These are phyloP conservation scores for Rheum nobile DNA, from an alignment of 148 eudicot species.

Conservation along the genomic window DNA sequence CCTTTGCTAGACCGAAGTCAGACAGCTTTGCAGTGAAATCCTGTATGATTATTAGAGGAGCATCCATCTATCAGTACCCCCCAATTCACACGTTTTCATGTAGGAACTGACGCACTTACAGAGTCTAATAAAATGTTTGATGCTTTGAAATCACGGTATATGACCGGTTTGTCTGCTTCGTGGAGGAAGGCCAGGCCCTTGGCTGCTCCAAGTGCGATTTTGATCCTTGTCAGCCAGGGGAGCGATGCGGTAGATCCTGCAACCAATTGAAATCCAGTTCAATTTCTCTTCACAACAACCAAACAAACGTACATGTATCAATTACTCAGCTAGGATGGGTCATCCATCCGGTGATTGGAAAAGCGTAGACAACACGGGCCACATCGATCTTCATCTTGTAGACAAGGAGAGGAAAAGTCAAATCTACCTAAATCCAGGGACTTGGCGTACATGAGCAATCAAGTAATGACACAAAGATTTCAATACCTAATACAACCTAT, in stretches of 20 bases:
- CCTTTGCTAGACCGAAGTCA: conserved; percentile 19
- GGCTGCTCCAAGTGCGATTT: conserved; percentile 90
- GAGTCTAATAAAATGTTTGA: conserved; percentile 86
- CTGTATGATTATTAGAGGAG: conserved; percentile 2
- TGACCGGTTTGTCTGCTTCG: conserved; percentile 65
- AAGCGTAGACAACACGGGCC: too few relatives aligned
- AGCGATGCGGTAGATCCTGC: conserved; percentile 71
- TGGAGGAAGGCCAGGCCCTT: conserved; percentile 94
- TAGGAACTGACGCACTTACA: conserved; percentile 27
- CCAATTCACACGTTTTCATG: not conserved
- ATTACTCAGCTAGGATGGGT: not conserved
- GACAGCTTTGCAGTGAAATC: conserved; percentile 18
- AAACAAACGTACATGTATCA: not conserved
- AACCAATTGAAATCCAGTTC: not conserved
- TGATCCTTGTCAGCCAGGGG: conserved; percentile 82
- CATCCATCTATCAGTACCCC: not conserved
- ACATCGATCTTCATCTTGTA: not conserved
- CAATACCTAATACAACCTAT: not conserved
- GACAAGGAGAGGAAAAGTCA: not conserved
- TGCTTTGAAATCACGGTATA: conserved; percentile 85
- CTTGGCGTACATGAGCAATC: not conserved
- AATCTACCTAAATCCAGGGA: not conserved
- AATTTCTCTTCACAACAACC: too few relatives aligned
- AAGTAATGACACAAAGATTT: not conserved
- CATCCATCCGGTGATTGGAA: too few relatives aligned